Conservation (phyloP, 1,284 basidiomycete species). For the Malassezia slooffiae region DNA sequence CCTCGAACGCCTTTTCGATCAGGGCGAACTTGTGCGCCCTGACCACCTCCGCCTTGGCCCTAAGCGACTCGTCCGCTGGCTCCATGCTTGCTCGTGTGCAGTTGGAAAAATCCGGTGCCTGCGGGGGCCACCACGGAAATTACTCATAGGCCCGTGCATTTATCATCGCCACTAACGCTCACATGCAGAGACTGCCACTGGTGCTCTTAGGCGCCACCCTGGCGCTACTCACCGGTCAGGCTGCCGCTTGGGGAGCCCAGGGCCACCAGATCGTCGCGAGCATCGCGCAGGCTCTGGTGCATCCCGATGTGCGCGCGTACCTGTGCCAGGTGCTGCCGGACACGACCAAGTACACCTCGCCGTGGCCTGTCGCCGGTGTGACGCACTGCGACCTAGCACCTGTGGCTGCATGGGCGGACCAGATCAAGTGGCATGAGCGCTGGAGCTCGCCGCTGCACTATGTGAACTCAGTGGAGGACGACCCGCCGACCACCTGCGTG, state of each 20-base stretch:
- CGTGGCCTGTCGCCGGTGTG: slow-evolving; percentile 15
- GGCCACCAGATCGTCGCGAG: slow-evolving; percentile 86
- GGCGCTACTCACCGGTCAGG: too few relatives aligned
- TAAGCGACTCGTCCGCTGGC: too few relatives aligned
- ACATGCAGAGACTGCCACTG: too few relatives aligned
- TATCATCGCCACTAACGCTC: too few relatives aligned
- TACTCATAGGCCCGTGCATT: too few relatives aligned
- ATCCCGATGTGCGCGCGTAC: slow-evolving; percentile 59
- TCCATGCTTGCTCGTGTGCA: too few relatives aligned
- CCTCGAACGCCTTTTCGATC: slow-evolving; percentile 27
- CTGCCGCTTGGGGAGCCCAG: slow-evolving; percentile 45
- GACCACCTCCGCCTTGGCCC: too few relatives aligned
- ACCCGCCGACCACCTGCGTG: slow-evolving; percentile 62
- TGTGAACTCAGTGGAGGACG: slow-evolving; percentile 61
- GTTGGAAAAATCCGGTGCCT: too few relatives aligned
- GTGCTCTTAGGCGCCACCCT: too few relatives aligned
- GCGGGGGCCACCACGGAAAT: too few relatives aligned
- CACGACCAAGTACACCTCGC: slow-evolving; percentile 27
- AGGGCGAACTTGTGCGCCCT: slow-evolving; percentile 20
- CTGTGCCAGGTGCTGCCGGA: too few relatives aligned
- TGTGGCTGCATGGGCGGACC: slow-evolving; percentile 68
- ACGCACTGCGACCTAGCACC: slow-evolving; percentile 49
- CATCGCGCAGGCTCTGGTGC: slow-evolving; percentile 78
- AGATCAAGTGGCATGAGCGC: slow-evolving; percentile 34
- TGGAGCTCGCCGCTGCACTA: slow-evolving; percentile 59